Base-by-base conservation (phyloP, 2,329 filamentous ascomycete genomes). In the Cryphonectria japonica region DNA sequence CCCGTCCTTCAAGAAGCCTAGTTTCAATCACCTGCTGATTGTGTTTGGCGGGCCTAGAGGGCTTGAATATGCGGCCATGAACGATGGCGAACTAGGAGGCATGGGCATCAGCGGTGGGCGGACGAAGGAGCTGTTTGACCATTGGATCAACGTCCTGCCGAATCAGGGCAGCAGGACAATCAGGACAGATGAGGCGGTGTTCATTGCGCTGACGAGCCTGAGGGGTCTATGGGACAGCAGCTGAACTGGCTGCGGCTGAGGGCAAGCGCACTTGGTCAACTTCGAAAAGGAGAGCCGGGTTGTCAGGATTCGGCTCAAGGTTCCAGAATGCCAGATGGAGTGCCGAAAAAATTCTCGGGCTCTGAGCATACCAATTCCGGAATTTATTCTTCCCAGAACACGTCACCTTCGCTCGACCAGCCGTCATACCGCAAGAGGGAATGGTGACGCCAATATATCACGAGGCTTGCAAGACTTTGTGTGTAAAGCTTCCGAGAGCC, bases 21-120 rank as follows among this genome's bases (percentile, higher is more conserved):
- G 80, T 4, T 93, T 93, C 79, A 88, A 89, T 71, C 93, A 97
- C 80, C 81, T 96, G 19, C 79, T 97, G 1, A 80, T 97, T 41
- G 91, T 94, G 0, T 94, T 97, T 78, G 94, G 94, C 26, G 93
- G 94, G 0, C 92, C 94, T 0, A 88, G 91, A 43, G 93, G 94
- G 1, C 83, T 97, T 19, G 94, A 97, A 78, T 91, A 88, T 68
- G 93, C 93, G 0, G 88, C 93, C 3, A 85, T 87, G 81, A 89
- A 89, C 73, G 87, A 89, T 74, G 80, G 82, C 32, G 81, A 86
- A 67, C 80, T 92, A 46, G 83, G 82, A 65, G 84, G 83, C 61
- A 89, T 90, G 78, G 91, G 89, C 0, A 87, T 95, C 19, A 83
- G 85, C 7, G 89, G 90, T 46, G 84, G 85, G 34, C 89, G 88